These are phyloP conservation scores for Bolboschoenoplectus hybrid DNA, from an alignment of 202 grass and related monocot genomes.

Conservation along the genomic window DNA sequence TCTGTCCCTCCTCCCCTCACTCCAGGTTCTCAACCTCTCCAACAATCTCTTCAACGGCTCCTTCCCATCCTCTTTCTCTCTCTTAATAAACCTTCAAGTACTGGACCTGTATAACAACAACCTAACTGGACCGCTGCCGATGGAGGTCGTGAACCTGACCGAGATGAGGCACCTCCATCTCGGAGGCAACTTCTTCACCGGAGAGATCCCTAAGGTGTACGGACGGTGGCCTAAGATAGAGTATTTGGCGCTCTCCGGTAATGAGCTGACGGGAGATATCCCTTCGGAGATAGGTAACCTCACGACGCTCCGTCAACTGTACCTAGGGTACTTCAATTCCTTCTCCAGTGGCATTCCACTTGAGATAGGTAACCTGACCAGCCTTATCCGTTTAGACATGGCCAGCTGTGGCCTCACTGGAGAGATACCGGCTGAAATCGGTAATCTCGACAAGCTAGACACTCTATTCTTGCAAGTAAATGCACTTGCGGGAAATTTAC, in stretches of 20 bases:
- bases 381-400: conserved; percentile 71
- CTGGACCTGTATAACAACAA: conserved; percentile 97
- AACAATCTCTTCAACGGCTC: conserved; percentile 84
- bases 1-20: conserved; percentile 52
- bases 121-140: conserved; percentile 67
- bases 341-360: conserved; percentile 69
- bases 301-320: conserved; percentile 61
- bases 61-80: conserved; percentile 51
- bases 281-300: conserved; percentile 82
- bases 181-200: conserved; percentile 93
- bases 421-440: conserved; percentile 60
- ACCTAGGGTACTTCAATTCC: conserved; percentile 89
- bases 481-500: conserved; percentile 50
- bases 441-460: conserved; percentile 65
- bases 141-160: conserved; percentile 50
- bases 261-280: conserved; percentile 69
- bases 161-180: conserved; percentile 78
- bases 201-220: conserved; percentile 63
- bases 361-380: conserved; percentile 64
- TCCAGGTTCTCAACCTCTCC: conserved; percentile 71
- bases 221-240: conserved; percentile 66
- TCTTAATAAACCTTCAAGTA: conserved; percentile 55
- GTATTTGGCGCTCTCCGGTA: conserved; percentile 87
- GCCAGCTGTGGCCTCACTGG: conserved; percentile 85
- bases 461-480: conserved; percentile 98